Evolutionary conservation across 202 grass and related monocot genomes (phyloP), one percentile per base, ranked within the genome.

Genomic region (Elaeis oleifera): DNA sequence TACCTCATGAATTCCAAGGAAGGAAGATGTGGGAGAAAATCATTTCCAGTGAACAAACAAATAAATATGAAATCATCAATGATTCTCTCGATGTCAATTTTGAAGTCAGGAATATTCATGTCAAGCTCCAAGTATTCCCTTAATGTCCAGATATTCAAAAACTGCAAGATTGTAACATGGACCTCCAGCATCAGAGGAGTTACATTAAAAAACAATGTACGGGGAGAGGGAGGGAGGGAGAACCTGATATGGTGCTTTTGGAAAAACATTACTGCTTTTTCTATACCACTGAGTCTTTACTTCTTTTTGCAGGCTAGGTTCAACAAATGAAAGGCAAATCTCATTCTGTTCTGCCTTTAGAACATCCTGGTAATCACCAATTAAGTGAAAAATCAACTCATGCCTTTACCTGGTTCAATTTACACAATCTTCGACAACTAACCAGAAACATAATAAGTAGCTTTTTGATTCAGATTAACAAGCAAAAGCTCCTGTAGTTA

Each of bases 21-120:
- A 16, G 94, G 94, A 88, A 97, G 91, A 28, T 97, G 94, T 49
- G 92, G 92, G 62, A 97, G 92, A 86, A 97, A 97, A 88, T 97
- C 92, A 70, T 97, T 97, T 52, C 92, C 92, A 77, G 91, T 79
- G 83, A 97, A 91, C 65, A 97, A 97, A 48, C 92, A 97, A n/a
- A 97, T 89, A 74, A 97, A 97, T 75, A 97, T 84, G 72, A 97
- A 97, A 84, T 97, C 94, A 72, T 97, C 94, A 71, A 97, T 61
- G 29, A 97, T 92, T 56, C 88, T 80, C 58, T 97, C 94, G 70
- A 97, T 66, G 58, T 97, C 94, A 76, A 89, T 78, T 71, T 89
- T 28, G 75, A 89, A 89, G 39, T 92, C 92, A 60, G 77, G 75
- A 68, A 97, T 89, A 86, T 67, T 89, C 59, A 97, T 92, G 78